Base-by-base conservation (phyloP, 2,329 filamentous ascomycete genomes). In the Phoma sp. region DNA sequence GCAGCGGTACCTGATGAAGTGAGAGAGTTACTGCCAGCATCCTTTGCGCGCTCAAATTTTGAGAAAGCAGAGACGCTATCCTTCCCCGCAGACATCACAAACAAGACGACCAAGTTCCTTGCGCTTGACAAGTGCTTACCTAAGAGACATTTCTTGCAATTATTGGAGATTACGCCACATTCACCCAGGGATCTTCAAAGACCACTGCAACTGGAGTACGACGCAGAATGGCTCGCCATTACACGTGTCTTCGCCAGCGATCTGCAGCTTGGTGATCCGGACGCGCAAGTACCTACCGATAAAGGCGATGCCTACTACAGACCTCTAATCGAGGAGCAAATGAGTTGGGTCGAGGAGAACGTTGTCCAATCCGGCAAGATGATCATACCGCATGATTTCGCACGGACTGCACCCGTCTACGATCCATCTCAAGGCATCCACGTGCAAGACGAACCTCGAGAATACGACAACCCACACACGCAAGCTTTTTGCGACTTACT, bases 211-310 rank as follows among this genome's bases (percentile, higher is more conserved):
- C 81, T 97, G 0, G 80, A 87, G 43, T 98, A 99, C 72, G 95
- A 99, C 74, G 86, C 88, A 10, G 95, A 99, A 77, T 99, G 94
- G 94, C 86, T 99, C 7, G 90, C 95, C 37, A 97, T 99, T 61
- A 93, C 88, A 12, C 89, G 94, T 37, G 88, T 87, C 7, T 96
- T 98, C 69, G 85, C 90, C 36, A 66, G 80, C 3, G 81, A 85
- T 36, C 67, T 80, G 38, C 68, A 75, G 27, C 80, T 95, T 2
- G 75, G 78, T 1, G 90, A 91, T 54, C 80, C 80, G 5, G 71
- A 77, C 7, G 81, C 83, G 1, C 74, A 76, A 35, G 75, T 84
- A 0, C 81, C 88, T 0, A 73, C 78, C 1, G 82, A 96, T 68
- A 79, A 85, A 24, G 90, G 90, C 19, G 86, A 96, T 72, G 83